Evolutionary conservation across 345 rosid genomes (phyloP), one percentile per base, ranked within the genome.

Genomic region (Brassica carinata): DNA sequence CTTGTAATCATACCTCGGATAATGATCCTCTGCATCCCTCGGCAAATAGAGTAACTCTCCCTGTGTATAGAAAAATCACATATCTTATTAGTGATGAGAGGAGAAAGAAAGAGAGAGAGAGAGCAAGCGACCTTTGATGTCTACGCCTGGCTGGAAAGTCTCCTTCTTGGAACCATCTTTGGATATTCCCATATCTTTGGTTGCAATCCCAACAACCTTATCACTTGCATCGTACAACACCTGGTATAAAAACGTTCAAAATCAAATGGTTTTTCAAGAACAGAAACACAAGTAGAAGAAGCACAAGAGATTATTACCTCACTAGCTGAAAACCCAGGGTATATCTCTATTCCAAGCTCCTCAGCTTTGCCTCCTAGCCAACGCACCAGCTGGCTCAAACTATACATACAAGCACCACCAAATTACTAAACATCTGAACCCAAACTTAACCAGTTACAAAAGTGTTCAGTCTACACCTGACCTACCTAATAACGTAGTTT

Each of bases 1-100:
- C 4, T 13, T 48, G 55, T 48, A 48, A 48, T 48, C 17, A 48
- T 14, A 95, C 99, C 95, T 95, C 97, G 4, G 99, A 89, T 69
- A 95, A 85, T 70, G 99, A 95, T 85, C 99, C 99, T 72, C 99
- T 91, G 80, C 98, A 95, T 76, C 99, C 99, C 79, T 95, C 99
- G 40, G 97, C 97, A 40, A 95, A 82, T 73, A 95, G 87, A 53
- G 90, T 95, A 66, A 95, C 61, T 67, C 85, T 85, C 8, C 99
- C 98, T 94, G 88, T 83, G 86, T 29, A 65, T 78, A 74, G 55
- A 62, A 8, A 63, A 71, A 23, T 45, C 68, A 83, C 18, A 61
- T 48, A 23, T 67, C 62, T 71, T 33, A 55, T 15, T 53, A 65
- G n/a, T 9, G 7, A 64, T 23, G 34, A 45, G 10, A 38, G 30